Conservation (phyloP, 345 rosid genomes). For the Camelina hispida region DNA sequence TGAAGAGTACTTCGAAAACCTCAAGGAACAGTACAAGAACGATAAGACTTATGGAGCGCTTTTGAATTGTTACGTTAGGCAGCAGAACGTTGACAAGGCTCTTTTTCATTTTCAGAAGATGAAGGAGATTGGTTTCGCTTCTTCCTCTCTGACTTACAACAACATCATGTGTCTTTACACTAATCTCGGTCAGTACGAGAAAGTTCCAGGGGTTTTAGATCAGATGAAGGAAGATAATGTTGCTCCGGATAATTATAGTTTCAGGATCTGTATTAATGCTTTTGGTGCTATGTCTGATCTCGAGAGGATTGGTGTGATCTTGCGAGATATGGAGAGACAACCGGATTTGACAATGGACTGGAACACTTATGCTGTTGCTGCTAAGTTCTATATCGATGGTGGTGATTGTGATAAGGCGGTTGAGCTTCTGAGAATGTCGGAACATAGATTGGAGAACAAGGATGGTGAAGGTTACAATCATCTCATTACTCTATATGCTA, state of each 20-base stretch:
- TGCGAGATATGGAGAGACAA: slow-evolving; percentile 75
- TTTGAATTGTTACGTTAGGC: slow-evolving; percentile 77
- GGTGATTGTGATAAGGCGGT: slow-evolving; percentile 56
- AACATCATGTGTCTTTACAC: slow-evolving; percentile 85
- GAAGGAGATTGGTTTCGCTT: slow-evolving; percentile 71
- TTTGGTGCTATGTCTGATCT: slow-evolving; percentile 64
- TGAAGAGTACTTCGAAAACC: slow-evolving; percentile 64
- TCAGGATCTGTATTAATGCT: slow-evolving; percentile 76
- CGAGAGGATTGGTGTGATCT: slow-evolving; percentile 56
- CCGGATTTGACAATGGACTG: slow-evolving; percentile 67
- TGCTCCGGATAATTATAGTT: slow-evolving; percentile 80
- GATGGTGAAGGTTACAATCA: slow-evolving; percentile 77
- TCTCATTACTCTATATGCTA: slow-evolving; percentile 74
- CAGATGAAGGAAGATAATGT: slow-evolving; percentile 76
- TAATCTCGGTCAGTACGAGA: slow-evolving; percentile 58
- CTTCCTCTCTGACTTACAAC: slow-evolving; percentile 65
- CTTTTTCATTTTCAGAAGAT: slow-evolving; percentile 66
- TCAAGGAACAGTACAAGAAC: slow-evolving; percentile 70
- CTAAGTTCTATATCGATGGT: slow-evolving; percentile 67
- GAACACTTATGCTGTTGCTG: slow-evolving; percentile 83
- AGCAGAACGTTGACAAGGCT: slow-evolving; percentile 62
- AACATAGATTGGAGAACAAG: slow-evolving; percentile 60
- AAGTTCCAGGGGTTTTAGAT: slow-evolving; percentile 59
- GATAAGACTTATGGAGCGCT: slow-evolving; percentile 87
- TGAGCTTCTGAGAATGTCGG: slow-evolving; percentile 62